phyloP scores from a whole-genome alignment of 2,329 filamentous ascomycete genomes.

The Hypoxylon sp. region DNA sequence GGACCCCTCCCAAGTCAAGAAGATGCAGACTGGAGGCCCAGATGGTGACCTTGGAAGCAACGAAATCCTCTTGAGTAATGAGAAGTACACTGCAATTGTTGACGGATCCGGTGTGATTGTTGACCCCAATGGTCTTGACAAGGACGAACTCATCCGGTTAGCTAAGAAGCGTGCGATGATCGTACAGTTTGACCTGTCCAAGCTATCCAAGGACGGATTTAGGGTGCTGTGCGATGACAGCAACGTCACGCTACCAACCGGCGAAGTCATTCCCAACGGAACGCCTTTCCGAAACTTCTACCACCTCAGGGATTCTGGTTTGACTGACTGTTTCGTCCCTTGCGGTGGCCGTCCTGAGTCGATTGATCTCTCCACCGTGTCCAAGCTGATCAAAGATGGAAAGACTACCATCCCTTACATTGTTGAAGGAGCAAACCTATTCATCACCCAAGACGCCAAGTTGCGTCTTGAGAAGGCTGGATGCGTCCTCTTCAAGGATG shows the following conservation, averaged over 20 bases:
- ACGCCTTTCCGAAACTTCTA: conserved; percentile 98
- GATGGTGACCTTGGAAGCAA: conserved; percentile 98
- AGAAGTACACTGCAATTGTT: conserved; percentile 95
- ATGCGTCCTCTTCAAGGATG: conserved; percentile 95
- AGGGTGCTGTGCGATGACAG: conserved; percentile 91
- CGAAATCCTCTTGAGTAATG: conserved; percentile 93
- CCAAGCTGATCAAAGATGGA: conserved; percentile 87
- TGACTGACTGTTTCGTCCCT: conserved; percentile 91
- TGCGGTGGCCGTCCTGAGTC: conserved; percentile 97
- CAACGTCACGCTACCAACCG: conserved; percentile 85
- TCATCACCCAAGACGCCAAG: conserved; percentile 98
- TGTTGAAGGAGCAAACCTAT: conserved; percentile 96
- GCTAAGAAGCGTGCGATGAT: conserved; percentile 92
- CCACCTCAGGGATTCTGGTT: conserved; percentile 80
- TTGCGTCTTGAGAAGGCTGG: conserved; percentile 94
- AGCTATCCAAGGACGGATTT: conserved; percentile 88
- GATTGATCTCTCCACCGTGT: conserved; percentile 85
- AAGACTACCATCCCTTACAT: conserved; percentile 92
- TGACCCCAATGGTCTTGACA: conserved; percentile 89
- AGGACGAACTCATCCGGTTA: conserved; percentile 81
- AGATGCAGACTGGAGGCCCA: conserved; percentile 97
- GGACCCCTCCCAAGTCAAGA: conserved; percentile 83
- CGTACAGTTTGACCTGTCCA: conserved; percentile 81
- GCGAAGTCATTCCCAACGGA: conserved; percentile 88
- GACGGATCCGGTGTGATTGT: conserved; percentile 95